These are phyloP conservation scores for Ceratopteris richardii DNA, from an alignment of 75 land plant genomes.

Conservation along the genomic window DNA sequence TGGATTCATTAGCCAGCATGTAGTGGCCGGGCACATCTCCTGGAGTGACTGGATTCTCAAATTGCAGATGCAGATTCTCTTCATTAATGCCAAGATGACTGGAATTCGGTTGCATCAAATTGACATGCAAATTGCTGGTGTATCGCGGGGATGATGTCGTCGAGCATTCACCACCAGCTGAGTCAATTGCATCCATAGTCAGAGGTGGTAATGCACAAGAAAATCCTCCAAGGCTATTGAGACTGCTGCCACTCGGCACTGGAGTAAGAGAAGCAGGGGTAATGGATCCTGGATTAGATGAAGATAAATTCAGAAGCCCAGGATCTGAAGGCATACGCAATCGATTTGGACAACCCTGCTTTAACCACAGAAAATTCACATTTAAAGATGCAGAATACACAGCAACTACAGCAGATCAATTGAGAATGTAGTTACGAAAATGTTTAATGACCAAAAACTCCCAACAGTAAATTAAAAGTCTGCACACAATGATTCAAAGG, in stretches of 20 bases:
- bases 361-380: no score
- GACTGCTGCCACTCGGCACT: slow-evolving; percentile 6
- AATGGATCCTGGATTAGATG: not conserved
- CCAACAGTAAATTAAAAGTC: not conserved
- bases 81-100: not conserved
- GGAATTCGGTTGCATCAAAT: not conserved
- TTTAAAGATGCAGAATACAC: not conserved
- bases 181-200: slow-evolving; percentile 10
- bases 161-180: slow-evolving; percentile 32
- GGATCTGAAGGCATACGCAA: not conserved
- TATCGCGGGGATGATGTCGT: slow-evolving; percentile 33
- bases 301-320: not conserved
- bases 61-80: not conserved
- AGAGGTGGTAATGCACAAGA: slow-evolving; percentile 17
- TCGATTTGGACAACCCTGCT: not conserved
- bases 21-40: not conserved
- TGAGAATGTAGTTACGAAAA: not conserved
- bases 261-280: slow-evolving; percentile 8
- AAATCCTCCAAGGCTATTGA: slow-evolving; percentile 13
- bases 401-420: not conserved
- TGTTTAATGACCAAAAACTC: not conserved
- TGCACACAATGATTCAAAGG: no score
- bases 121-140: not conserved
- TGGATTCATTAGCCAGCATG: not conserved
- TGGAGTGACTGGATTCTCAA: not conserved